phyloP scores from a whole-genome alignment of 257 asterid species.

The Linderniella brevidens region DNA sequence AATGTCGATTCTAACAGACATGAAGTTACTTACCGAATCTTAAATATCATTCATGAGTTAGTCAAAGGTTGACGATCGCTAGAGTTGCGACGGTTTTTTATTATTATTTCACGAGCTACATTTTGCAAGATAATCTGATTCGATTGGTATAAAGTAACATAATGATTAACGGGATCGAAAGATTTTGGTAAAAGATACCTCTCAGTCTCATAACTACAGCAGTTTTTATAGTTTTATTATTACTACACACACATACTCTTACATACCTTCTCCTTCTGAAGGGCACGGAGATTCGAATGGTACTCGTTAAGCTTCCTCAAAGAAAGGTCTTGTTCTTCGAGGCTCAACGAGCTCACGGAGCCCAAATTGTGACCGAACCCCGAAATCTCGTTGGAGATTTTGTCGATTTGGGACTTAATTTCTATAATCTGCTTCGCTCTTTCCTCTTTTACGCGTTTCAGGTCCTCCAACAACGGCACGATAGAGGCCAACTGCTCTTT shows the following conservation, averaged over 20 bases:
- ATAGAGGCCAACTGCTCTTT: slow-evolving; percentile 66
- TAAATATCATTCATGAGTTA: no score
- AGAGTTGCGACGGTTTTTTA: no score
- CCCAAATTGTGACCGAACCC: slow-evolving; percentile 34
- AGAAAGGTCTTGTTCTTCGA: slow-evolving; percentile 69
- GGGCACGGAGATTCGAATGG: slow-evolving; percentile 55
- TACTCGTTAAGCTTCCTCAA: slow-evolving; percentile 63
- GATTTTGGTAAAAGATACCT: no score
- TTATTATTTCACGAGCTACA: no score
- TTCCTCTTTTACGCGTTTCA: slow-evolving; percentile 58
- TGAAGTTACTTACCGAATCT: neutral
- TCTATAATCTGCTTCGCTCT: slow-evolving; percentile 68
- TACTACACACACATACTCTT: neutral
- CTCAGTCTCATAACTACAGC: neutral
- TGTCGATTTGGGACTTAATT: slow-evolving; percentile 66
- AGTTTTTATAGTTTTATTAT: neutral
- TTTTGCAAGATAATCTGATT: no score
- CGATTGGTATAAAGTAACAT: no score
- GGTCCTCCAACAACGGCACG: slow-evolving; percentile 57
- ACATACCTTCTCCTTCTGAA: slow-evolving; percentile 83
- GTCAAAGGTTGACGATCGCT: no score
- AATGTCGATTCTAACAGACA: neutral
- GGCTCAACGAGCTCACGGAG: slow-evolving; percentile 25
- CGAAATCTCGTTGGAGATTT: slow-evolving; percentile 59
- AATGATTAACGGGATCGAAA: no score